These are phyloP conservation scores for Chytridiales sp. DNA, from an alignment of 371 early-diverging fungal genomes.

Conservation along the genomic window DNA sequence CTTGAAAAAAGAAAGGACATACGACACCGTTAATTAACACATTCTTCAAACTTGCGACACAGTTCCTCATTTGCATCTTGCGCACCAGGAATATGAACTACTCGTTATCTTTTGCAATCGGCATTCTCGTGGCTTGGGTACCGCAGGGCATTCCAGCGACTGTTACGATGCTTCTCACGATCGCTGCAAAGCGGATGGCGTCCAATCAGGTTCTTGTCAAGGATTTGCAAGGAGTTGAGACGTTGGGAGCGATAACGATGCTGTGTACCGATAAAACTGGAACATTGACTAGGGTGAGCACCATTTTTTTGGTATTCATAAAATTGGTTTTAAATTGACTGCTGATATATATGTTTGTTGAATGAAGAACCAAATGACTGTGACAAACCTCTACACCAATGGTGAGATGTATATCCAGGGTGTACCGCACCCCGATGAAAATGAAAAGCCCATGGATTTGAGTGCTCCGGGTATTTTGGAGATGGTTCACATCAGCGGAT, in stretches of 20 bases:
- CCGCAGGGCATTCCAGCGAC: constrained; percentile 90
- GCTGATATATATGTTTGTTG: no score
- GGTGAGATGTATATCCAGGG: constrained; percentile 33
- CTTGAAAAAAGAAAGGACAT: no score
- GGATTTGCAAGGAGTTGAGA: constrained; percentile 91
- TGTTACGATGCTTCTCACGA: constrained; percentile 79
- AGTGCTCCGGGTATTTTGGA: constrained; percentile 59
- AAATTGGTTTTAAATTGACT: constrained; percentile 4
- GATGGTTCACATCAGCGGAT: constrained; percentile 64
- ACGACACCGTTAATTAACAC: background rate
- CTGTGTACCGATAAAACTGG: constrained; percentile 94
- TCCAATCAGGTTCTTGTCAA: constrained; percentile 84
- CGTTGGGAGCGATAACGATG: constrained; percentile 88
- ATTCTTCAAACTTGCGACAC: background rate
- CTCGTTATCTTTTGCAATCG: constrained; percentile 59
- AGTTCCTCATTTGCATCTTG: constrained; percentile 38
- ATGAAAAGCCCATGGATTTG: constrained; percentile 18
- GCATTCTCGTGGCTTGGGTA: constrained; percentile 73
- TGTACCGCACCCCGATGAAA: constrained; percentile 17
- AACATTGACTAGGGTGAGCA: constrained; percentile 70
- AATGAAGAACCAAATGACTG: constrained; percentile 83
- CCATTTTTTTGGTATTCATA: background rate
- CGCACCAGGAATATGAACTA: constrained; percentile 37
- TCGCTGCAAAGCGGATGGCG: constrained; percentile 94
- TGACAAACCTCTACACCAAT: constrained; percentile 63